These are phyloP conservation scores for Tetrahymena malaccensis DNA, from an alignment of 73 alveolate genomes.

Conservation along the genomic window DNA sequence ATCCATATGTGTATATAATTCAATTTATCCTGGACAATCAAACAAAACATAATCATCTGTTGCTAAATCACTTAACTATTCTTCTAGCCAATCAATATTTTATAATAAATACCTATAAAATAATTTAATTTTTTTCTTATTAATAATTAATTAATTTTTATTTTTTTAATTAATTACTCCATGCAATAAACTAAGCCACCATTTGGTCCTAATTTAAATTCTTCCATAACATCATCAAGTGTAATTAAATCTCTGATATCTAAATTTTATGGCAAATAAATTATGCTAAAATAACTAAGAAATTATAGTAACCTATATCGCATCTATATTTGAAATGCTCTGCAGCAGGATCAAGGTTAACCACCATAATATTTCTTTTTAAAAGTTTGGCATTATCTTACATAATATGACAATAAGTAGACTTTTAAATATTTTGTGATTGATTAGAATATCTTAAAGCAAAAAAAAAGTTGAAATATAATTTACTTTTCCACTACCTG, in stretches of 20 bases:
- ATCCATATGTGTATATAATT: conserved; percentile 92
- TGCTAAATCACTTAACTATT: conserved; percentile 57
- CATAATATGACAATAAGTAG: conserved; percentile 88
- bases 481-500: conserved; percentile 68
- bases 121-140: too few species aligned
- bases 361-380: conserved; percentile 71
- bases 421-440: conserved; percentile 30
- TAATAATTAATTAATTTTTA: not conserved
- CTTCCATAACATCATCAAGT: conserved; percentile 74
- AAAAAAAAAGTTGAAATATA: not conserved
- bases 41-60: conserved; percentile 72
- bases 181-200: conserved; percentile 82
- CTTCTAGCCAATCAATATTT: conserved; percentile 72
- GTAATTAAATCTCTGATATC: conserved; percentile 79
- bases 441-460: not conserved
- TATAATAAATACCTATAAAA: conserved; percentile 39
- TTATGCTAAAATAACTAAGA: not conserved
- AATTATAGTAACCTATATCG: conserved; percentile 47
- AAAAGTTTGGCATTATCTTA: conserved; percentile 69
- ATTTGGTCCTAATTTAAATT: conserved; percentile 75
- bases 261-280: not conserved
- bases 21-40: conserved; percentile 94
- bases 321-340: conserved; percentile 87
- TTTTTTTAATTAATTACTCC: conserved; percentile 42
- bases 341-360: conserved; percentile 98